A percentile compares a stretch with the other conserved stretches of the same genome.
Evolutionary conservation across 106 monocot species (phyloP).

Genomic region (Xerophyta viscosa): DNA sequence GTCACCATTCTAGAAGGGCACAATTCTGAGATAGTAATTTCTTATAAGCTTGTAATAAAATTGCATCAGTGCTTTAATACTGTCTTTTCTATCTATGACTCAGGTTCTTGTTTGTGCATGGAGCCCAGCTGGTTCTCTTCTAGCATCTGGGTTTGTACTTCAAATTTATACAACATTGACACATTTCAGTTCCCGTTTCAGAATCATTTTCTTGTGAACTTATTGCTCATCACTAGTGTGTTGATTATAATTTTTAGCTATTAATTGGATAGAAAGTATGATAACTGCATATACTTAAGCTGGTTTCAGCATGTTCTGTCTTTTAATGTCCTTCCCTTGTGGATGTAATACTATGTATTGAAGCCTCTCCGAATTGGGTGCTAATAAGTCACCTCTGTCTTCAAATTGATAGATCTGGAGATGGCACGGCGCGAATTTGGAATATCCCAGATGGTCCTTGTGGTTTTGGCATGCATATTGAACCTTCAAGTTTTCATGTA

Average conservation of each 20-base stretch:
- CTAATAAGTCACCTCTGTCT: neutral
- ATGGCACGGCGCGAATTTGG: conserved; percentile 98
- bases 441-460: conserved; percentile 68
- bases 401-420: conserved; percentile 71
- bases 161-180: no score
- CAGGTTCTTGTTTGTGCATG: conserved; percentile 99
- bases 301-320: no score
- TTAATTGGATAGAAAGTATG: no score
- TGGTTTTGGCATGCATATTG: conserved; percentile 34
- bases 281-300: no score
- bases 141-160: conserved; percentile 85
- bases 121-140: conserved; percentile 78
- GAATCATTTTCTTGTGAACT: no score
- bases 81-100: no score
- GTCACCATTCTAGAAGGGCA: conserved; percentile 94
- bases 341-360: no score
- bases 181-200: no score
- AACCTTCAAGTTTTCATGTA: conserved; percentile 40
- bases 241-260: no score
- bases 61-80: neutral
- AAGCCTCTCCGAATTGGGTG: no score
- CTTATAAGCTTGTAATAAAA: neutral
- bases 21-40: conserved; percentile 62
- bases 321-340: no score
- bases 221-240: no score